Evolutionary conservation across 75 land plant genomes (phyloP), one percentile per base, ranked within the genome.

Genomic region (Pseudotsuga menziesii): DNA sequence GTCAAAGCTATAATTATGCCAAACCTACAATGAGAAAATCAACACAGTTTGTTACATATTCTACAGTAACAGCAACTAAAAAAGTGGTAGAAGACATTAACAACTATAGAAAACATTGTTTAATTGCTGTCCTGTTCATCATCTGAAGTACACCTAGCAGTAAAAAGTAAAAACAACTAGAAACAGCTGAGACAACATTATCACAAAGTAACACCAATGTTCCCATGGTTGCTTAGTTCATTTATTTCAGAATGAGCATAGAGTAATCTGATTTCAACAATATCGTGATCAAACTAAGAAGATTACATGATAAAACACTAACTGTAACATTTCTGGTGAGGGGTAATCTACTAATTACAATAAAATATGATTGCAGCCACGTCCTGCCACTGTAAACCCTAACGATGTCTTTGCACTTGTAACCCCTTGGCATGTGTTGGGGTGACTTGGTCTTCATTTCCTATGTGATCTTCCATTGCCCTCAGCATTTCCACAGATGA

Each of bases 1-100:
- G 73, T 96, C 97, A 85, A 96, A 93, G 72, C 98, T 96, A 80
- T 91, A 96, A 76, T 96, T 96, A 80, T 96, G 98, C 96, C 96
- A 93, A 70, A 96, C 92, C 98, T 95, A 76, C 79, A 91, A 59
- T 26, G 55, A 78, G 55, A 54, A 16, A 35, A 78, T 70, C 58
- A 56, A 27, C 29, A 29, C 29, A 29, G 25, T 76, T 61, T 13
- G 66, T 72, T 17, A 69, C 6, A 76, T 25, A 8, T 15, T 67
- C 20, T 22, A 67, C 2, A 67, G 3, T 39, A 39, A 67, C 13
- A 36, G 48, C 44, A 67, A 67, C 6, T 6, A 67, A 39, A 67
- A 67, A 16, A 5, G 2, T 20, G 3, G 8, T 17, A 7, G 20
- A 39, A 44, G 6, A 44, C 0, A 4, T 41, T 41, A 44, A 6